Conservation (phyloP, 805 yeast species). For the Saccharomycopsis guyanensis region DNA sequence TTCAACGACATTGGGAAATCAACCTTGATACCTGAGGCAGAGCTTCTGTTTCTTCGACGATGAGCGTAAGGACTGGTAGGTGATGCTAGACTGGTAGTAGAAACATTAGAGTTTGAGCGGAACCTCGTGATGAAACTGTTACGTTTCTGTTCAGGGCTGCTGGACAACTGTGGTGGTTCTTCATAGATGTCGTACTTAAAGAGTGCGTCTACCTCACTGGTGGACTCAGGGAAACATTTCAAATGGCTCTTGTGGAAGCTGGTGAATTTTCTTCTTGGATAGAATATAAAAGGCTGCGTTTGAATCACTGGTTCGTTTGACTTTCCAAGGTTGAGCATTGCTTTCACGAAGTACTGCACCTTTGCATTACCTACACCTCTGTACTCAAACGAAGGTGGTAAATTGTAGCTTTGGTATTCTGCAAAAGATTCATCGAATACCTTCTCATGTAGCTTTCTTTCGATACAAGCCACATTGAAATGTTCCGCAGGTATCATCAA, state of each 20-base stretch:
- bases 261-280: constrained; percentile 3
- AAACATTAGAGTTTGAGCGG: constrained; percentile 2
- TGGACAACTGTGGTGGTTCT: not conserved
- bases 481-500: constrained; percentile 1
- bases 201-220: not conserved
- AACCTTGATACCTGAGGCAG: not conserved
- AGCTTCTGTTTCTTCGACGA: constrained; percentile 1
- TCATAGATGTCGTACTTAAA: constrained; percentile 1
- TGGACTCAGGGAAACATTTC: constrained; percentile 6
- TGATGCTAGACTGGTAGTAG: not conserved
- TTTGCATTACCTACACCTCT: constrained; percentile 10
- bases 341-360: constrained; percentile 14
- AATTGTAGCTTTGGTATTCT: not conserved
- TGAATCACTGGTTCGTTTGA: not conserved
- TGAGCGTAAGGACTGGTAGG: not conserved
- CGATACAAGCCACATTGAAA: constrained; percentile 11
- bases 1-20: constrained; percentile 3
- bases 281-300: constrained; percentile 1
- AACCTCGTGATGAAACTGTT: not conserved
- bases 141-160: not conserved
- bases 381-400: constrained; percentile 12
- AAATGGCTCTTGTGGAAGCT: constrained; percentile 8
- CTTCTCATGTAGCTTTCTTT: constrained; percentile 2
- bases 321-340: no score
- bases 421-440: constrained; percentile 5